Evolutionary conservation across 2,329 filamentous ascomycete genomes (phyloP).

Genomic region (Uncinocarpus reesii): DNA sequence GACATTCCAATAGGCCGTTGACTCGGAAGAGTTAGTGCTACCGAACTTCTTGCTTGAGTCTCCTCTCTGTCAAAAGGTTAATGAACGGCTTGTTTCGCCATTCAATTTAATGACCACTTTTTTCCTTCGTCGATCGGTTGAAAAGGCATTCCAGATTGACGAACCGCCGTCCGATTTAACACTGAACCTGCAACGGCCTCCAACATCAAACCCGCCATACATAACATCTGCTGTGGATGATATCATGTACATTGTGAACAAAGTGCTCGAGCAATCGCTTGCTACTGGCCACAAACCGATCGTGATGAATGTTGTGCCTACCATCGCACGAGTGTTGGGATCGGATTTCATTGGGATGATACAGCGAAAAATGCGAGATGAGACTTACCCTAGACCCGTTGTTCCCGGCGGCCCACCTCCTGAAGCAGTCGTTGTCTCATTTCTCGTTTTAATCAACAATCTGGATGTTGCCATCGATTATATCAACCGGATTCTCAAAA

Average conservation of each 20-base stretch:
- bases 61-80: slow-evolving; percentile 68
- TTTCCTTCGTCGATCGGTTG: slow-evolving; percentile 90
- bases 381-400: slow-evolving; percentile 73
- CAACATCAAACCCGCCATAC: slow-evolving; percentile 71
- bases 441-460: slow-evolving; percentile 90
- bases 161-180: slow-evolving; percentile 73
- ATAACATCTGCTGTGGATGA: slow-evolving; percentile 95
- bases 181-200: slow-evolving; percentile 59
- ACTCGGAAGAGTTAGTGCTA: slow-evolving; percentile 43
- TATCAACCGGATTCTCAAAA: slow-evolving; percentile 69
- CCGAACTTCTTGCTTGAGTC: slow-evolving; percentile 70
- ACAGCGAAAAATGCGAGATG: slow-evolving; percentile 93
- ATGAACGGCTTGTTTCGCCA: slow-evolving; percentile 60
- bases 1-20: slow-evolving; percentile 6
- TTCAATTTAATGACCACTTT: slow-evolving; percentile 93
- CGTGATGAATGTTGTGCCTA: slow-evolving; percentile 66
- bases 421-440: slow-evolving; percentile 77
- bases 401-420: slow-evolving; percentile 74
- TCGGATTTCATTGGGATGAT: slow-evolving; percentile 94
- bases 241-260: slow-evolving; percentile 98
- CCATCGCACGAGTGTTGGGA: slow-evolving; percentile 67
- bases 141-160: slow-evolving; percentile 95
- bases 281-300: slow-evolving; percentile 75
- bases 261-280: slow-evolving; percentile 75
- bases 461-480: slow-evolving; percentile 89